phyloP scores from a whole-genome alignment of 257 asterid species.

The Perilla frutescens region DNA sequence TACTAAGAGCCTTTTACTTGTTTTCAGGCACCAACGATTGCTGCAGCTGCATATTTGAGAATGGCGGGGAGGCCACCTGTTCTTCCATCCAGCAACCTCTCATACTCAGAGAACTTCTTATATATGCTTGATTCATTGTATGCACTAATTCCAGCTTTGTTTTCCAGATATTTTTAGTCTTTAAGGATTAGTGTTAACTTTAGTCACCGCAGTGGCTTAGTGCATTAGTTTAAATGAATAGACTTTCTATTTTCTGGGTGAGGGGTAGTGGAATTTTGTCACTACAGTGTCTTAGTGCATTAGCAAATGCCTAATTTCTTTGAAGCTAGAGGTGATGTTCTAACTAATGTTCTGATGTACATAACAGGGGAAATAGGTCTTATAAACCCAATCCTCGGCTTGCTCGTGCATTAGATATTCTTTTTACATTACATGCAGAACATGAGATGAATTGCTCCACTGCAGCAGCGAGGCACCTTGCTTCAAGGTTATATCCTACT shows the following conservation, averaged over 20 bases:
- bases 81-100: constrained; percentile 89
- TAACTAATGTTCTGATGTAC: constrained; percentile 34
- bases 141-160: constrained; percentile 36
- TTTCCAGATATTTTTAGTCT: constrained; percentile 1
- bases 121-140: constrained; percentile 99
- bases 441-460: constrained; percentile 99
- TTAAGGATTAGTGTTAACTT: constrained; percentile 15
- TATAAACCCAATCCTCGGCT: constrained; percentile 95
- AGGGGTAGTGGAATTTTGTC: constrained; percentile 17
- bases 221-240: constrained; percentile 14
- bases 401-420: constrained; percentile 93
- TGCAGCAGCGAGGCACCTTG: constrained; percentile 98
- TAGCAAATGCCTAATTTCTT: constrained; percentile 11
- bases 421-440: constrained; percentile 95
- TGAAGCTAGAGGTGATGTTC: constrained; percentile 25
- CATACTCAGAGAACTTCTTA: constrained; percentile 95
- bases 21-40: constrained; percentile 96
- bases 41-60: constrained; percentile 99
- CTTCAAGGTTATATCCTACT: constrained; percentile 73
- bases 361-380: constrained; percentile 88
- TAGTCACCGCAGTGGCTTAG: background rate
- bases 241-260: constrained; percentile 7
- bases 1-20: constrained; percentile 19
- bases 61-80: constrained; percentile 99
- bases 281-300: constrained; percentile 17